Percentiles rank a stretch among this genome's conserved stretches.
Evolutionary conservation across 1,284 basidiomycete genomes (phyloP).

Genomic region (Rhodotorula mucilaginosa): DNA sequence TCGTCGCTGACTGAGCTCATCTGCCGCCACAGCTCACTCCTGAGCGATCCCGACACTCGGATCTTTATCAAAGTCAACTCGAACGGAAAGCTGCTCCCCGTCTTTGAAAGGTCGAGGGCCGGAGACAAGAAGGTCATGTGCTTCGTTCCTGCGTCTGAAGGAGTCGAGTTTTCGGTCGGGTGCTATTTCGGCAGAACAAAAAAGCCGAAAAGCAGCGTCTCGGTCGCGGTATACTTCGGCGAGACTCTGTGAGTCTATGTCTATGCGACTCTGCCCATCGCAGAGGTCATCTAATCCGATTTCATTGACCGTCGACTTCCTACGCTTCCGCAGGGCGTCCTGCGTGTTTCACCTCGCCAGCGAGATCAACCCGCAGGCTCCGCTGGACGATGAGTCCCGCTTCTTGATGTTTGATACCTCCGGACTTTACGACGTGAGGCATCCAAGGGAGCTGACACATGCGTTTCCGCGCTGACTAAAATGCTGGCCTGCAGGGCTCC

Average conservation of each 20-base stretch:
- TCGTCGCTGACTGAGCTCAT: no score
- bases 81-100: neutral
- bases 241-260: neutral
- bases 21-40: neutral
- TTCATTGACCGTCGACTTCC: neutral
- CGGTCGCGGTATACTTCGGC: neutral
- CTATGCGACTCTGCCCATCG: neutral
- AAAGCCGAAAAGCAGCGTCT: neutral
- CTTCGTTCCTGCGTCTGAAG: neutral
- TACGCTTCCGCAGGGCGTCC: neutral
- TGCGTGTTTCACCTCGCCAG: neutral
- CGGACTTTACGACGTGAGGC: neutral
- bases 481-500: neutral
- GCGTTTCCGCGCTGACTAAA: no score
- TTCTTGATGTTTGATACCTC: neutral
- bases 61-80: neutral
- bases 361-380: neutral
- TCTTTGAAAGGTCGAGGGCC: neutral
- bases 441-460: no score
- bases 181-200: neutral
- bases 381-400: neutral
- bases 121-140: neutral
- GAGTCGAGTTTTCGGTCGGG: neutral
- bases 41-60: neutral
- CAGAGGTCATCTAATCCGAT: neutral